phyloP scores from a whole-genome alignment of 2,329 filamentous ascomycete species.

The Aspergillus brunneoviolaceus region DNA sequence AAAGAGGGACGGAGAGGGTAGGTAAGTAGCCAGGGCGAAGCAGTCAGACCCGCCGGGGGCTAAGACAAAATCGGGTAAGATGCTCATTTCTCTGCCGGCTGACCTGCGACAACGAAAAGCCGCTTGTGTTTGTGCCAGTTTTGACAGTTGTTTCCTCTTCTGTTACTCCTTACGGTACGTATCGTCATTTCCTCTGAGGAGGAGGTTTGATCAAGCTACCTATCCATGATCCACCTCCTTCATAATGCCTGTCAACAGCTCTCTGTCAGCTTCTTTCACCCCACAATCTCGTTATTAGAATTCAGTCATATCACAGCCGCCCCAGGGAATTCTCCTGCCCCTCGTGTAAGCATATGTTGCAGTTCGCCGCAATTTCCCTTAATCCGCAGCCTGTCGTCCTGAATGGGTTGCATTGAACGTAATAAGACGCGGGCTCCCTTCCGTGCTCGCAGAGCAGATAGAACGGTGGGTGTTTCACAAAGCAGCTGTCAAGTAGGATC shows the following conservation, averaged over 20 bases:
- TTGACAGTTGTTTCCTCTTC: neutral
- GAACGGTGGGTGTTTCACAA: no score
- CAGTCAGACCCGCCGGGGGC: neutral
- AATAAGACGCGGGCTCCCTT: no score
- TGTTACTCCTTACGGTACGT: no score
- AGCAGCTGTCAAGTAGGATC: no score
- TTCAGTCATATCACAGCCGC: neutral
- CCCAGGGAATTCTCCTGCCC: neutral
- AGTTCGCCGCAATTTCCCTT: neutral
- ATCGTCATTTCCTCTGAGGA: no score
- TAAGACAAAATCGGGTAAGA: slow-evolving; percentile 2
- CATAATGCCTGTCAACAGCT: no score
- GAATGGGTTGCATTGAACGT: no score
- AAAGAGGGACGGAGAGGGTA: neutral
- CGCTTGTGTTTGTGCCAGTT: neutral
- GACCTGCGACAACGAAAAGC: neutral
- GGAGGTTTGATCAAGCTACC: no score
- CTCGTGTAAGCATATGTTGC: neutral
- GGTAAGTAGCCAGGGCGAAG: neutral
- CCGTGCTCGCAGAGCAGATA: no score
- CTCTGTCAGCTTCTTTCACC: neutral
- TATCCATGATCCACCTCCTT: no score
- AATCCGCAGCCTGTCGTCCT: no score
- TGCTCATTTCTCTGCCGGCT: neutral
- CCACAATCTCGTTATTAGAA: neutral